Conservation (phyloP, 768 basidiomycete species). For the Rubroboletus satanas region DNA sequence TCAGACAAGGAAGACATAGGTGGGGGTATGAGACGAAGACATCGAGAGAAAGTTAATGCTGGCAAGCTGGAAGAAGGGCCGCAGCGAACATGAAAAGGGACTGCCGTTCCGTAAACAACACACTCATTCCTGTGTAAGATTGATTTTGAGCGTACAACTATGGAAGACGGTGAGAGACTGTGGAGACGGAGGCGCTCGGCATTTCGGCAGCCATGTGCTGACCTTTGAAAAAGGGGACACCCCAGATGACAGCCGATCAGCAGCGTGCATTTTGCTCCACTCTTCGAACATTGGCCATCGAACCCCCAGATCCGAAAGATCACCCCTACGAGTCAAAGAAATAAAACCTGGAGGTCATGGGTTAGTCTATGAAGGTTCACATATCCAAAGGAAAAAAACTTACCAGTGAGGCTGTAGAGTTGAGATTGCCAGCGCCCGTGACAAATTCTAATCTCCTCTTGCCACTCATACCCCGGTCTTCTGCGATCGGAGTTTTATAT, state of each 20-base stretch:
- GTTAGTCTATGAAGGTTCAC: not conserved
- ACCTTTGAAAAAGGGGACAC: conserved; percentile 16
- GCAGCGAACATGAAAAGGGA: conserved; percentile 18
- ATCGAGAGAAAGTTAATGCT: conserved; percentile 13
- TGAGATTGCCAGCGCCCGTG: not conserved
- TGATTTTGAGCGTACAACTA: conserved; percentile 28
- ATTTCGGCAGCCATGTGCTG: conserved; percentile 28
- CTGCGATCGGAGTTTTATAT: too few species aligned
- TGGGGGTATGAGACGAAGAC: conserved; percentile 7
- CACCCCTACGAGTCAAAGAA: not conserved
- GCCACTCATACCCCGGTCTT: not conserved
- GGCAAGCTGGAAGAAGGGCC: conserved; percentile 15
- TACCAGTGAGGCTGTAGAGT: not conserved
- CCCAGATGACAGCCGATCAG: conserved; percentile 22
- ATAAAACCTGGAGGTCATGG: not conserved
- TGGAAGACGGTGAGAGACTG: conserved; percentile 32
- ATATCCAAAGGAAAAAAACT: not conserved
- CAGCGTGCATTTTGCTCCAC: conserved; percentile 25
- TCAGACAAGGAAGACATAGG: conserved; percentile 27
- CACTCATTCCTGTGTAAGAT: conserved; percentile 32
- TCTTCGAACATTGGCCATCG: not conserved
- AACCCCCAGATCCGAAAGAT: too few species aligned
- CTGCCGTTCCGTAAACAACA: conserved; percentile 29
- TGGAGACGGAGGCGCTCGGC: conserved; percentile 32
- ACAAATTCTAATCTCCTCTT: not conserved